A percentile compares a stretch with the other conserved stretches of the same genome.
Evolutionary conservation across 2,329 filamentous ascomycete genomes (phyloP).

Genomic region (Penicillium sp.): DNA sequence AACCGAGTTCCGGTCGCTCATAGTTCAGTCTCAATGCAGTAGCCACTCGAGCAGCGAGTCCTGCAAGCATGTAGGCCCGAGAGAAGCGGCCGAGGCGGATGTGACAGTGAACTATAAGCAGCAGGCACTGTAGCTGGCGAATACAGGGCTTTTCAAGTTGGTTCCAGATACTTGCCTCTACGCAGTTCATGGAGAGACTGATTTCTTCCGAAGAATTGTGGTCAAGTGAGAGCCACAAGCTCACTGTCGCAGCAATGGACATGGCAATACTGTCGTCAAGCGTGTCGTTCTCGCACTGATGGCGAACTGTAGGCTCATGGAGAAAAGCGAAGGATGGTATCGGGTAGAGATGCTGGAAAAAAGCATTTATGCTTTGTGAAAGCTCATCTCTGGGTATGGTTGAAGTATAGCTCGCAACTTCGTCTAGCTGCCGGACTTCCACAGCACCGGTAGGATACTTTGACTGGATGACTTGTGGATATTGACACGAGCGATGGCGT

Average conservation of each 20-base stretch:
- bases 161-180: slow-evolving; percentile 13
- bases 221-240: not conserved
- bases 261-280: slow-evolving; percentile 13
- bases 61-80: slow-evolving; percentile 20
- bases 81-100: slow-evolving; percentile 16
- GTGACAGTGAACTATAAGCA: slow-evolving; percentile 14
- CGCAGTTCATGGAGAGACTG: not conserved
- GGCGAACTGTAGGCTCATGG: slow-evolving; percentile 11
- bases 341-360: slow-evolving; percentile 18
- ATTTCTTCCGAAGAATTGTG: not conserved
- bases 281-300: not conserved
- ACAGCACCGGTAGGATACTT: not conserved
- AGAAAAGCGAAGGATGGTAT: slow-evolving; percentile 15
- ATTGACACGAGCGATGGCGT: slow-evolving; percentile 7
- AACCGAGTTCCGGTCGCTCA: slow-evolving; percentile 16
- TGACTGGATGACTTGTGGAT: slow-evolving; percentile 1
- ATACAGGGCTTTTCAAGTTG: slow-evolving; percentile 14
- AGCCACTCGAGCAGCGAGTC: slow-evolving; percentile 13
- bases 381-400: slow-evolving; percentile 1
- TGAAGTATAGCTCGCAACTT: not conserved
- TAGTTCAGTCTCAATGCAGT: slow-evolving; percentile 19
- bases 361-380: slow-evolving; percentile 1
- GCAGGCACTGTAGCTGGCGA: slow-evolving; percentile 11
- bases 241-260: slow-evolving; percentile 9
- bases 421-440: not conserved